A percentile compares a stretch with the other conserved stretches of the same genome.
phyloP scores from a whole-genome alignment of 306 rosid genomes.

The Citrullus amarus region DNA sequence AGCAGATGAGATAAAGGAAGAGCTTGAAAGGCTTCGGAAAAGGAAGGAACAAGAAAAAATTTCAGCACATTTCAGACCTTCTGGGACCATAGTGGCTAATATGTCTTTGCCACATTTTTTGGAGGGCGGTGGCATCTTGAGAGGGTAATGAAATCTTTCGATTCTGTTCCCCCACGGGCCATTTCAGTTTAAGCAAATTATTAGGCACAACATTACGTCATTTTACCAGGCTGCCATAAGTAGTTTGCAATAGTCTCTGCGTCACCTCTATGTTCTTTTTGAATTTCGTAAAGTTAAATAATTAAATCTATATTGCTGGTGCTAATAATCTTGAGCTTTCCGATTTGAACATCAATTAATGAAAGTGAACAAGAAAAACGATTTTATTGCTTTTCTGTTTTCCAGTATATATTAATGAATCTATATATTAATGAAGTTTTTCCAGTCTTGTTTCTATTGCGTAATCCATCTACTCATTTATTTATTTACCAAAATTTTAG shows the following conservation, averaged over 20 bases:
- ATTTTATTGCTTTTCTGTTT: not conserved
- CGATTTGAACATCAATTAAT: not conserved
- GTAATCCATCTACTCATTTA: conserved; percentile 17
- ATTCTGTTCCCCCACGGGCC: not conserved
- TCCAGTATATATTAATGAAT: not conserved
- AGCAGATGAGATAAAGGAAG: conserved; percentile 74
- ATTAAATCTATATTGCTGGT: not conserved
- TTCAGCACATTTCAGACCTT: conserved; percentile 53
- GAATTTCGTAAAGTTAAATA: not conserved
- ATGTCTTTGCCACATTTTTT: conserved; percentile 66
- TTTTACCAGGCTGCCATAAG: not conserved
- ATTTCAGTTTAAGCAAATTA: not conserved
- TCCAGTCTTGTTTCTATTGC: not conserved
- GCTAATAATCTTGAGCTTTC: not conserved
- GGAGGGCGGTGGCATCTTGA: conserved; percentile 52
- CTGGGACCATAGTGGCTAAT: conserved; percentile 63
- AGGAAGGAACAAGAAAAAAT: conserved; percentile 54
- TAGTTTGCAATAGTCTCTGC: not conserved
- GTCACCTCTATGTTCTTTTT: not conserved
- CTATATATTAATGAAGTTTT: not conserved
- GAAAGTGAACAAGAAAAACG: not conserved
- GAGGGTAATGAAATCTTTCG: conserved; percentile 45
- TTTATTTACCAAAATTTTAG: conserved; percentile 36
- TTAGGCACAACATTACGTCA: not conserved
- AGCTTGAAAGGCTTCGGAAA: conserved; percentile 53